Base-by-base conservation (phyloP, 495 filamentous ascomycete species). In the Amorphotheca resinae region DNA sequence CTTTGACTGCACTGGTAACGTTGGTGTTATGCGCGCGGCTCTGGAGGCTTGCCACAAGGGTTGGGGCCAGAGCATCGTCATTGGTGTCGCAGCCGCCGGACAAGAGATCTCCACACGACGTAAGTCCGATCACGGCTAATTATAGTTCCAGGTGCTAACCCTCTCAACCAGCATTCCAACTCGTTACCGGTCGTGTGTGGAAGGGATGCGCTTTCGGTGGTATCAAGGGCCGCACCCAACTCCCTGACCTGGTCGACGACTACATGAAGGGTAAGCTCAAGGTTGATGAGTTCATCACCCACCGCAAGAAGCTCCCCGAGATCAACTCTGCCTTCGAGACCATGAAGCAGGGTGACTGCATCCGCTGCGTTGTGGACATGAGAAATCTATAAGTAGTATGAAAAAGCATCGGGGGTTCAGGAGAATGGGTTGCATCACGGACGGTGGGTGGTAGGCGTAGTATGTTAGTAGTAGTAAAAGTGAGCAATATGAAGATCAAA, bases 231-330 rank as follows among this genome's bases (percentile, higher is more conserved):
- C 87, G 91, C 54, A 76, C 82, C 21, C 91, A 98, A 65, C 76
- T 98, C 37, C 84, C 84, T 25, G 80, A 73, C 41, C 76, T 98
- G 21, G 88, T 98, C 4, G 70, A 79, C 41, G 93, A 96, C 62
- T 98, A 98, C 62, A 72, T 93, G 61, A 69, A 69, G 18, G 87
- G 87, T 49, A 74, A 82, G 56, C 75, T 98, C 56, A 96, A 95
- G 83, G 89, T 98, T 31, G 93, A 98, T 57, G 91, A 98, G 69
- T 96, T 96, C 71, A 96, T 98, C 65, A 98, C 91, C 22, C 93
- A 98, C 70, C 80, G 91, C 33, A 81, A 93, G 72, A 65, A 67
- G 6, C 69, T 98, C 35, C 57, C 59, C 18, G 70, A 77, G 38
- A 95, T 98, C 66, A 95, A 95, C 70, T 68, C 67, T 15, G 88